Base-by-base conservation (phyloP, 495 filamentous ascomycete genomes). In the Penicillium cataractarum region DNA sequence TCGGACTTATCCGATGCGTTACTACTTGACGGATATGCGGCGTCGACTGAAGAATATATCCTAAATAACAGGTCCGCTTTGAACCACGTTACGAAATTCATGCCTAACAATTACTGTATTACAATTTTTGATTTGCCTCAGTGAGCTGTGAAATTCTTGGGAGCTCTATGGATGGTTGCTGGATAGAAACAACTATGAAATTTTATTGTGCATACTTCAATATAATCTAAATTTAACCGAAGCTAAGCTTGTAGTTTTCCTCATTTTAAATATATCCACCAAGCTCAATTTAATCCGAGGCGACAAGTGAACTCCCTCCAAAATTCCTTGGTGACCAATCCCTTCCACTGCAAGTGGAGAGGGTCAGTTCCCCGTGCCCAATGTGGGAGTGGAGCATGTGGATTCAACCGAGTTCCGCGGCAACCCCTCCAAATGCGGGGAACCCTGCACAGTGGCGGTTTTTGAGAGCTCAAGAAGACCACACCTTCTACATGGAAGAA, bases 11-110 rank as follows among this genome's bases (percentile, higher is more conserved):
- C 73, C 74, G 0, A 71, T 72, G 60, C 40, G 57, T n/a, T 75
- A 74, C 42, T 80, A 80, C 58, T 32, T 77, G 66, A 74, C 68
- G 63, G 77, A 80, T 44, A 80, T 80, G 77, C 65, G 77, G 37
- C 61, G 60, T 10, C 63, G 76, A 59, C 59, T 74, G 15, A 22
- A 46, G 2, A 50, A 61, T 40, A 59, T 53, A 26, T 37, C 44
- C 15, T 65, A 37, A 57, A 27, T 39, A 17, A 15, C 13, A 12
- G 3, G 12, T 39, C 12, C 1, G 4, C 35, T 6, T 12, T 17
- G 15, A 10, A 17, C 13, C 35, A 10, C 10, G 6, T 12, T 39
- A 17, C 12, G 26, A 49, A 5, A 10, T 8, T 44, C 40, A 22
- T 10, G 13, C 15, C n/a, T 8, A 1, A 10, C 7, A 44, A 8